These are phyloP conservation scores for Rhododendron molle DNA, from an alignment of 148 eudicot species.

Conservation along the genomic window DNA sequence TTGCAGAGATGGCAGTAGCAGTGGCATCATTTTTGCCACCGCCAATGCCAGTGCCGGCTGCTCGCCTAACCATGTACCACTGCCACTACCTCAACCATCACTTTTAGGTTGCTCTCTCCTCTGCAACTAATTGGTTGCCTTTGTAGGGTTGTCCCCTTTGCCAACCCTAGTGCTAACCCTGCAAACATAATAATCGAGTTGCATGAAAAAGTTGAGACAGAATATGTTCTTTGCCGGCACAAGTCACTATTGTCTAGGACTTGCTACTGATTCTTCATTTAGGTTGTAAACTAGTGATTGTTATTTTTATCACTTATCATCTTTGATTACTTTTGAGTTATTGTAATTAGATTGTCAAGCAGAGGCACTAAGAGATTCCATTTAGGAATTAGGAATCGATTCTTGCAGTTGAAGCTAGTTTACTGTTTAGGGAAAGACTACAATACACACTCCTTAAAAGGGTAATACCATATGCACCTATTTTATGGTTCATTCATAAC, in stretches of 20 bases:
- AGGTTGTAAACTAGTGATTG: not conserved
- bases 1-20: not conserved
- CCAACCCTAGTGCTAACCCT: slow-evolving; percentile 7
- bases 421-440: too few species aligned
- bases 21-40: not conserved
- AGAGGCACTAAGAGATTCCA: not conserved
- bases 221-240: not conserved
- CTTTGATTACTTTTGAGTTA: not conserved
- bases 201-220: not conserved
- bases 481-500: too few species aligned
- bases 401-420: not conserved
- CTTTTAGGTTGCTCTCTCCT: not conserved
- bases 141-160: not conserved
- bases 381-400: not conserved
- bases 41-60: not conserved
- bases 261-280: not conserved
- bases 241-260: not conserved
- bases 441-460: too few species aligned
- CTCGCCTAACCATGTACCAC: not conserved
- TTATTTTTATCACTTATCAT: not conserved
- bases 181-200: not conserved
- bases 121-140: not conserved
- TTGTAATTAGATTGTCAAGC: not conserved
- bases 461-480: too few species aligned
- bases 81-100: not conserved